Evolutionary conservation across 805 yeast genomes (phyloP), one percentile per base, ranked within the genome.

Genomic region (Isabelozyma pseudorhagii): DNA sequence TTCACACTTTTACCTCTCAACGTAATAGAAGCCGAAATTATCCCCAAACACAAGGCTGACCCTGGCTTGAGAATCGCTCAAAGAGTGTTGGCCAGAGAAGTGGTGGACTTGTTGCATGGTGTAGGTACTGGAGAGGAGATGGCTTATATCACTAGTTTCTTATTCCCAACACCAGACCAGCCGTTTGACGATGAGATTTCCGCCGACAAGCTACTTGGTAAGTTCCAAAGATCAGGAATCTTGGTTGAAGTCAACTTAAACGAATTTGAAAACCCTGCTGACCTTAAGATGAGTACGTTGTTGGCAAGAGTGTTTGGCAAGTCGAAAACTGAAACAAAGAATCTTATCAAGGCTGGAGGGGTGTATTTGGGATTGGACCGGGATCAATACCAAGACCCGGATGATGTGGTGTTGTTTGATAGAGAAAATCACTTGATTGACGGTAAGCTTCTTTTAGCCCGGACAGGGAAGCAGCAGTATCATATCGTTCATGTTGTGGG

Each of bases 61-160:
- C 89, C 92, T n/a, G 82, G 85, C 1, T 55, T 68, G 28, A 77
- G 97, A 48, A 55, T 74, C 11, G 97, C 92, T 0, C 98, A 94
- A 67, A 75, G 82, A 43, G 63, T 84, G 0, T 75, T 94, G 29
- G 98, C 98, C 0, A 68, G 80, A 36, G 97, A 93, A 62, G 87
- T 92, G 44, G 87, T 93, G 6, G 96, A 90, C 59, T 74, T 94
- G 59, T 77, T 94, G 40, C 97, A 92, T 67, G 98, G 98, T 0
- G 75, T 74, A 8, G 93, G 91, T 4, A 77, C 78, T 8, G 92
- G 97, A 3, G 74, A 78, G 25, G 79, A 82, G 38, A 88, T 94
- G 56, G 80, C 82, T 17, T 71, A 78, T 18, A 78, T 89, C 13
- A 84, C 96, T 13, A 78, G 84, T 5, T 78, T 87, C 47, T 62